These are phyloP conservation scores for Cicer arietinum DNA, from an alignment of 306 rosid genomes.

Conservation along the genomic window DNA sequence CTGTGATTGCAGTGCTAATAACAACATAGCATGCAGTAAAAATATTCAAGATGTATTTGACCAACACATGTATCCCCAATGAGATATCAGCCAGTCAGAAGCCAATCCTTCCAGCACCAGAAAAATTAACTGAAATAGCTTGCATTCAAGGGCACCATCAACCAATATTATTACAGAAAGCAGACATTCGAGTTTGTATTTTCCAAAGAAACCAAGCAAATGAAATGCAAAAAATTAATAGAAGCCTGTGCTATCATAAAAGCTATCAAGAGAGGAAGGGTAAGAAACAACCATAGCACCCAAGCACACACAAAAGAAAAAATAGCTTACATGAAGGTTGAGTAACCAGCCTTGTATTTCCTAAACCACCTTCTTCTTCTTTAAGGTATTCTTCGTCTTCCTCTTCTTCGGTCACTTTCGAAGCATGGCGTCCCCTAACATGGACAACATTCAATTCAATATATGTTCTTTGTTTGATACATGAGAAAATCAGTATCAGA, in stretches of 20 bases:
- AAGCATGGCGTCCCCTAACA: slow-evolving; percentile 96
- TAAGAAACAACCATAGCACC: slow-evolving; percentile 4
- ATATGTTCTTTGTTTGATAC: slow-evolving; percentile 16
- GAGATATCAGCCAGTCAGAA: background rate
- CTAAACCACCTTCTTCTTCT: slow-evolving; percentile 89
- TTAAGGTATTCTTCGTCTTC: slow-evolving; percentile 97
- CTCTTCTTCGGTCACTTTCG: slow-evolving; percentile 97
- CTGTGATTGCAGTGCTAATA: background rate
- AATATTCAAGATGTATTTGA: slow-evolving; percentile 10
- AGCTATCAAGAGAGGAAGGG: background rate
- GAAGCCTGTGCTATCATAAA: background rate
- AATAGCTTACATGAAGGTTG: slow-evolving; percentile 86
- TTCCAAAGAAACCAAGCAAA: background rate
- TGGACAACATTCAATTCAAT: slow-evolving; percentile 35
- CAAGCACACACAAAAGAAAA: slow-evolving; percentile 1
- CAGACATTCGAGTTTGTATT: background rate
- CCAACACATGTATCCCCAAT: background rate
- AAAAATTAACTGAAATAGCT: background rate
- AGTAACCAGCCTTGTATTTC: slow-evolving; percentile 77
- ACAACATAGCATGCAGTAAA: background rate
- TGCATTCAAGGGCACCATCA: slow-evolving; percentile 9
- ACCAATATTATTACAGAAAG: slow-evolving; percentile 27
- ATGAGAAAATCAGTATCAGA: slow-evolving; percentile 2
- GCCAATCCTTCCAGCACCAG: background rate
- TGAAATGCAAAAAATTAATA: background rate